Evolutionary conservation across 371 early-diverging fungal species (phyloP).

Genomic region (Entomophthora muscae): DNA sequence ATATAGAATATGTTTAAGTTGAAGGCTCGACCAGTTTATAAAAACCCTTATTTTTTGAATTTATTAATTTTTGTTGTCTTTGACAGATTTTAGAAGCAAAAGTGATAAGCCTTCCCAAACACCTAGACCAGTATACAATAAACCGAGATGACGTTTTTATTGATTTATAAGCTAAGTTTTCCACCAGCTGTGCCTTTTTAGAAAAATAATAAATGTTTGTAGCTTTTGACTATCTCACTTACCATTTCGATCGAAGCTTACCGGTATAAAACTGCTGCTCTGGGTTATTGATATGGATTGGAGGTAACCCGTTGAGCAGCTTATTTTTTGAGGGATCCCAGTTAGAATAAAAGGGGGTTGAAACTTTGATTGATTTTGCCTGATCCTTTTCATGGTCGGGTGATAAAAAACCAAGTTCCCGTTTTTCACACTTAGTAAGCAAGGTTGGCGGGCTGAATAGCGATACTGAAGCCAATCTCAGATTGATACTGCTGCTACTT

Average conservation of each 20-base stretch:
- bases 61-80: too few relatives aligned
- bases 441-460: background rate
- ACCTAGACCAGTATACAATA: too few relatives aligned
- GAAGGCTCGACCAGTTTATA: too few relatives aligned
- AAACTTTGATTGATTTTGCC: background rate
- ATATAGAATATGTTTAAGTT: too few relatives aligned
- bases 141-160: too few relatives aligned
- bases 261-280: background rate
- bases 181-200: too few relatives aligned
- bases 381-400: background rate
- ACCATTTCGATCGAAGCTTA: background rate
- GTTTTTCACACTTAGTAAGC: background rate
- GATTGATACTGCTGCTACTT: background rate
- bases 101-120: too few relatives aligned
- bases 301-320: background rate
- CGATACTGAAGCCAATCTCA: background rate
- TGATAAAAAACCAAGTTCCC: background rate
- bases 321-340: background rate
- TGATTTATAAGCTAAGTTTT: too few relatives aligned
- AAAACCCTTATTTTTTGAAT: too few relatives aligned
- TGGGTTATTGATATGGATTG: background rate
- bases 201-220: too few relatives aligned
- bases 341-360: background rate
- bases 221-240: too few relatives aligned
- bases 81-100: too few relatives aligned